Conservation (phyloP, 129 eudicot species). For the Ambrosia trifida region DNA sequence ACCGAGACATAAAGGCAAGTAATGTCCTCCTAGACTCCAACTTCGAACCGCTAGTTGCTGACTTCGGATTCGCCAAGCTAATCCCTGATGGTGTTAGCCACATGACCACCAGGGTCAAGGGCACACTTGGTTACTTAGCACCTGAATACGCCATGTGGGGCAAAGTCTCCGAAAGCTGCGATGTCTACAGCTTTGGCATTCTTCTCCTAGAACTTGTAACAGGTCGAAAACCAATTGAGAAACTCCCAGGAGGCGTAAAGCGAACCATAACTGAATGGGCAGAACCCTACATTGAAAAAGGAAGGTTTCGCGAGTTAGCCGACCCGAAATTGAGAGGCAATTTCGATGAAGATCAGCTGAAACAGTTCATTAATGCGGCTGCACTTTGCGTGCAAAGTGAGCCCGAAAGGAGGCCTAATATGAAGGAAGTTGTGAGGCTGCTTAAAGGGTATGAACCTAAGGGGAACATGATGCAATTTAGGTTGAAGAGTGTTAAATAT, state of each 20-base stretch:
- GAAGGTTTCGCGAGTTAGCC: constrained; percentile 55
- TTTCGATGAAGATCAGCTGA: constrained; percentile 55
- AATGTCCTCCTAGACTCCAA: constrained; percentile 74
- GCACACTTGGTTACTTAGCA: constrained; percentile 79
- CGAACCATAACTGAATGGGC: constrained; percentile 90
- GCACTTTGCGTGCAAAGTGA: constrained; percentile 72
- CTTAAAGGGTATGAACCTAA: constrained; percentile 56
- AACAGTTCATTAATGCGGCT: constrained; percentile 54
- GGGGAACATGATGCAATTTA: constrained; percentile 34
- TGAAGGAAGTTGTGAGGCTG: constrained; percentile 75
- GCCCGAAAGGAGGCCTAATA: constrained; percentile 74
- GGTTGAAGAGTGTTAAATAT: constrained; percentile 67
- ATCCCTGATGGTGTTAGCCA: constrained; percentile 89
- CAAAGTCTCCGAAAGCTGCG: constrained; percentile 80
- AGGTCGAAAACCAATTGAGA: constrained; percentile 76
- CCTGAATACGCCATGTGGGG: constrained; percentile 95
- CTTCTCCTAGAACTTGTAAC: constrained; percentile 66
- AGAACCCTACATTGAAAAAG: constrained; percentile 58
- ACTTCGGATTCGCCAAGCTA: constrained; percentile 80
- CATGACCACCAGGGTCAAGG: constrained; percentile 86
- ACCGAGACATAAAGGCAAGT: constrained; percentile 84
- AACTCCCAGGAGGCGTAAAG: constrained; percentile 62
- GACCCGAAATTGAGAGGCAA: constrained; percentile 77
- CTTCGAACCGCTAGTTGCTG: constrained; percentile 78
- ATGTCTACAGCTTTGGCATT: constrained; percentile 79